Evolutionary conservation across 2,329 filamentous ascomycete genomes (phyloP).

Genomic region (Alternaria dauci): DNA sequence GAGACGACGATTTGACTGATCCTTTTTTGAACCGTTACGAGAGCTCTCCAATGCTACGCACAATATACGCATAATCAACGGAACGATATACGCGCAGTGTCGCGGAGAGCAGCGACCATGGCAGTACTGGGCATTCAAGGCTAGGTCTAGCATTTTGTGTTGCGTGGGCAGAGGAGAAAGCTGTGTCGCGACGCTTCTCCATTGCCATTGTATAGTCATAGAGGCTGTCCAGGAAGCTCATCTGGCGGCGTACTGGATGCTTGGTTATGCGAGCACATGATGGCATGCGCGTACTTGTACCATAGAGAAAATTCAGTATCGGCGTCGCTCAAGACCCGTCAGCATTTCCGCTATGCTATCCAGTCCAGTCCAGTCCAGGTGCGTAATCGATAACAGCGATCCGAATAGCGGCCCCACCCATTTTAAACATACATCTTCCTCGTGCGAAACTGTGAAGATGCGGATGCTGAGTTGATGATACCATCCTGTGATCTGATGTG

Average conservation of each 20-base stretch:
- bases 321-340: conserved; percentile 7
- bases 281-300: conserved; percentile 41
- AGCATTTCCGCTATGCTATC: not conserved
- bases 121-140: conserved; percentile 32
- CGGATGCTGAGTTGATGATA: not conserved
- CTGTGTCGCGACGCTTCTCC: conserved; percentile 24
- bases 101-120: conserved; percentile 19
- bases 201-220: conserved; percentile 40
- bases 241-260: conserved; percentile 38
- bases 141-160: conserved; percentile 24
- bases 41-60: conserved; percentile 13
- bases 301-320: conserved; percentile 37
- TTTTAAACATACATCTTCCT: conserved; percentile 29
- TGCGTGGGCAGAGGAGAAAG: conserved; percentile 25
- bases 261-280: conserved; percentile 36
- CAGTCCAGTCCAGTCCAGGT: conserved; percentile 24
- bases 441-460: conserved; percentile 1
- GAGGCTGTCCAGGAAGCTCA: conserved; percentile 38
- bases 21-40: conserved; percentile 10
- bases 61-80: conserved; percentile 18
- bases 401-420: conserved; percentile 30
- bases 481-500: not conserved
- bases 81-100: conserved; percentile 25
- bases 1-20: conserved; percentile 4
- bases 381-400: conserved; percentile 45